Base-by-base conservation (phyloP, 2,329 filamentous ascomycete species). In the Diaporthe eres region DNA sequence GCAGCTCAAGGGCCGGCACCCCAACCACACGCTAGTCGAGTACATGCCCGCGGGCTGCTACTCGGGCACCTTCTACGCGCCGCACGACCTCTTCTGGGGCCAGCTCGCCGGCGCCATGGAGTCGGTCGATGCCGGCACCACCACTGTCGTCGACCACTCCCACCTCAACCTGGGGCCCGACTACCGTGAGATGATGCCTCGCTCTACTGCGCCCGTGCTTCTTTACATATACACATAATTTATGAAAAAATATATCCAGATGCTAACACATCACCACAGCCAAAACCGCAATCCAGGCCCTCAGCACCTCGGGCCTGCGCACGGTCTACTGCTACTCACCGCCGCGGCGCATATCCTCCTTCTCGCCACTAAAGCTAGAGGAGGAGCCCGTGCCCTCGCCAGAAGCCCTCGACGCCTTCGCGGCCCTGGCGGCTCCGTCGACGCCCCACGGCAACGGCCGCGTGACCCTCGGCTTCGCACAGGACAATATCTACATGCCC, bases 71-170 rank as follows among this genome's bases (percentile, higher is more conserved):
- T 78, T 84, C 68, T 86, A 85, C 76, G 79, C 76, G 5, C 79
- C 84, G 2, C 81, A 85, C 2, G 88, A 90, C 74, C 79, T 87
- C 4, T 89, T 87, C 79, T 87, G 86, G 83, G 86, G 86, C n/a
- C 79, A 85, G 75, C 78, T 87, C 6, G 83, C 81, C 13, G 86
- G 85, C 2, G 81, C 81, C 22, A 78, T 86, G 19, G 86, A 87
- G 77, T 79, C 81, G 15, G 78, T 87, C 9, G 84, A 87, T 55
- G 84, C 81, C 0, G 86, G 86, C 0, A 86, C 84, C 9, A 88
- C 86, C 0, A 86, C 85, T 0, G 78, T 84, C n/a, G 80, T 87
- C 13, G 84, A 85, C 51, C 83, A 86, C 72, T 81, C 83, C 0
- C 83, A 84, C 74, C 79, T 82, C 42, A 84, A 81, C 74, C 79